Evolutionary conservation across 2,329 filamentous ascomycete genomes (phyloP), one percentile per base, ranked within the genome.

Genomic region (Alternaria sp.): DNA sequence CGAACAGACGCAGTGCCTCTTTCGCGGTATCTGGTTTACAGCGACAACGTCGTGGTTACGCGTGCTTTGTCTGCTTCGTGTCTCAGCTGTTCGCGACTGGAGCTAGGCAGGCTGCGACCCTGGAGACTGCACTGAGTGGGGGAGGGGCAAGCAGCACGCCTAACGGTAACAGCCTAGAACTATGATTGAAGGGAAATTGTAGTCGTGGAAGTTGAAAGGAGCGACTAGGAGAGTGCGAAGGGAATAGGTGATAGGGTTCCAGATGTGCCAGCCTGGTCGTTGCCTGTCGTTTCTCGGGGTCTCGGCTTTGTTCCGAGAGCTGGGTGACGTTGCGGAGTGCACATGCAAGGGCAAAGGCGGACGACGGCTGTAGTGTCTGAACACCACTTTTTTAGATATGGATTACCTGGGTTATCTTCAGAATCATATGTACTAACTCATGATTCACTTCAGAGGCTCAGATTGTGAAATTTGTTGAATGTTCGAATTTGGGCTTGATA

Each of bases 141-240:
- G 55, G 49, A 58, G 55, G 55, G 55, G 49, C 55, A 54, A 41
- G 53, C 55, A 36, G 55, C 52, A 51, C 51, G 48, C 48, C 46
- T 51, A 41, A 43, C 49, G 39, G 34, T 47, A 36, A 53, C 34
- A 55, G 47, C 49, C 61, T 46, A 28, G 20, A 30, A 11, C 28
- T 30, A 34, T 20, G 4, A 5, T 36, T 18, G 12, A 16, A 24
- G 32, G 20, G 26, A 30, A 26, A 11, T 32, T 30, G 22, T 24
- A 16, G 5, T 16, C 14, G 26, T 30, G 28, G 24, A 16, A 18
- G 28, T 8, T 22, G 18, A 54, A 42, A 20, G 24, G 24, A 30
- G 26, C 36, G 43, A 46, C 26, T 36, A 24, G 9, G 18, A 42
- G n/a, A 43, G 46, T 20, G 16, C n/a, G n/a, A 18, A 39, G 22